Evolutionary conservation across 2,329 filamentous ascomycete species (phyloP), one percentile per base, ranked within the genome.

Genomic region (Monilinia aucupariae): DNA sequence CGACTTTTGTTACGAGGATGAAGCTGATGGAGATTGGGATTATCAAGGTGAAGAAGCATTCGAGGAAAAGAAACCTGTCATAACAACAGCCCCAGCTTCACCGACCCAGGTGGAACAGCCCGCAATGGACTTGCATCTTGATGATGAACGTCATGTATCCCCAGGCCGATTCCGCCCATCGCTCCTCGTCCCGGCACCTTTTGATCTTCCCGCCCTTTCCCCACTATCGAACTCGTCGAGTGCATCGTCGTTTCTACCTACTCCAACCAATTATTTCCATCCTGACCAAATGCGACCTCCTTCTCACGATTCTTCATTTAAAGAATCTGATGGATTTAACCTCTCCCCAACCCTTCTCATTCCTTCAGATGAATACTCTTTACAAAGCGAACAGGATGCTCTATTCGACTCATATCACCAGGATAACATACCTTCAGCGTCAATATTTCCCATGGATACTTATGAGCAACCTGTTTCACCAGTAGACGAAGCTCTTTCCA

Each of bases 1-100:
- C 65, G 86, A 89, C 71, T 89, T 87, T 73, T 87, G 84, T 71
- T 89, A 89, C 70, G 85, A 88, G 67, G 83, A 89, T 68, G 85
- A 85, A 67, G 84, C 81, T 15, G 86, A 88, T 72, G 85, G 85
- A 9, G 79, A 87, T 72, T 88, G 84, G 70, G 81, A 88, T 65
- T 88, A 86, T 68, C 81, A 85, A 51, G 88, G 85, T 85, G 83
- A 85, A 64, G 80, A 82, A 20, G 76, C 79, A 3, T 86, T 84
- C 0, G 68, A 82, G 59, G 83, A 85, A 13, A 66, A 66, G 54
- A 64, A 77, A 48, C 71, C 68, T 30, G 52, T 53, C 25, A 64
- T 59, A 20, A 30, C 51, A 9, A 25, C 22, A 39, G 61, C 74
- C 74, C 59, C 76, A 75, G 17, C 70, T 68, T 63, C 61, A 56